Base-by-base conservation (phyloP, 1,284 basidiomycete species). In the Ganoderma boninense region DNA sequence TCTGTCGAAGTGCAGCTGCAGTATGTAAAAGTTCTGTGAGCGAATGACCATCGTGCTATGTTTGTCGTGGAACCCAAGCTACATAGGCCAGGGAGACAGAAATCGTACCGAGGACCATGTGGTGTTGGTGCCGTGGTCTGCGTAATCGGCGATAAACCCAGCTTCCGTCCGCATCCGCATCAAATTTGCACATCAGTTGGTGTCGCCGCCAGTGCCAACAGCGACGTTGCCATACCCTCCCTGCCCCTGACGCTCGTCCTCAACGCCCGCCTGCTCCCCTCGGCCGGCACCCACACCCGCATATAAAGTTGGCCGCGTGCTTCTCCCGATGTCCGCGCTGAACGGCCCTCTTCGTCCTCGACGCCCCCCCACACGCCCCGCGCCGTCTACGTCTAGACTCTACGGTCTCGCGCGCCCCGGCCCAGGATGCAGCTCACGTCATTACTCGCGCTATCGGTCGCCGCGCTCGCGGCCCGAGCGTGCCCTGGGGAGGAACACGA, bases 401-500 rank as follows among this genome's bases (percentile, higher is more conserved):
- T 40, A 32, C 29, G 29, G 29, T 32, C 29, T 32, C 29, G 29
- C 35, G 63, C 49, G 29, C 20, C 20, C 18, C 46, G 46, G 46
- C 20, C 20, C 2, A 64, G 35, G 49, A 74, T 74, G 73, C 73
- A 71, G 65, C 62, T 74, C 62, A 69, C 56, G 29, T 67, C 73
- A 49, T 52, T 72, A 59, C 63, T 75, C 66, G 70, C 70, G 38
- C 71, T 73, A 35, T 69, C 72, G 16, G 69, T 69, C 38, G 75
- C 73, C 29, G 71, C 69, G 38, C 62, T 69, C 35, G 69, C 69
- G 62, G 76, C 70, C 38, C 68, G 72, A 49, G 78, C 76, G 38
- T 78, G 77, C 54, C 60, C 60, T 13, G 78, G 73, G 35, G 78
- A 78, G 40, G 77, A 80, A 42, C 75, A 77, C 67, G 23, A 23